Evolutionary conservation across 1,284 basidiomycete genomes (phyloP), one percentile per base, ranked within the genome.

Genomic region (Ganoderma resinaceum): DNA sequence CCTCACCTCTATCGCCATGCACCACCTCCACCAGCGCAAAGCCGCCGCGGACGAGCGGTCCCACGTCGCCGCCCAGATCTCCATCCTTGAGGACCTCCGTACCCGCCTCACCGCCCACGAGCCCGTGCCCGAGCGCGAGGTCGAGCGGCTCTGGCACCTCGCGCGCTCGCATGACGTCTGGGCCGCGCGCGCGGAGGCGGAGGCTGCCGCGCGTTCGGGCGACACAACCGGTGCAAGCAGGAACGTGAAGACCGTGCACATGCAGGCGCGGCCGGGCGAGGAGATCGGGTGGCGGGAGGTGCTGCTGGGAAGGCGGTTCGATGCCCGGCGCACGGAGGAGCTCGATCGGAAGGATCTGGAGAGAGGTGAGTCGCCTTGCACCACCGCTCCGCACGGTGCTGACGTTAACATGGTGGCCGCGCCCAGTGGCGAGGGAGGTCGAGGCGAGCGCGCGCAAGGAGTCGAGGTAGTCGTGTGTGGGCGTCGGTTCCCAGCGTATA

Each of bases 1-100:
- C 31, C 80, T 91, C 68, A 88, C 85, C 60, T 89, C 90, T 23
- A 76, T 91, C 65, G 86, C 88, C 53, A 86, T 90, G 66, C 89
- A 91, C 78, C 80, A 89, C 42, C 82, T 90, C 53, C 82, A 80
- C 74, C 83, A 86, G 66, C 82, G 86, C 68, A 85, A 82, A 59
- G 75, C 75, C 2, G 82, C 82, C 59, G 84, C 82, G 64, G 85
- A 86, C 57, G 85, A 89, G 71, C 83, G 82, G 62, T 80, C 83
- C 23, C 84, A 84, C 49, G 76, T 84, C 57, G 76, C 82, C 66
- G 88, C 89, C 16, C 87, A 86, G 69, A 81, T 86, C 62, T 86
- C 88, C n/a, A 85, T 92, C 69, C 81, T 92, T 63, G 83, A 87
- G 65, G 85, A 86, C 62, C 82, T 90, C 65, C 81, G 81, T 3